These are phyloP conservation scores for Ceratocystis huliohia DNA, from an alignment of 2,329 filamentous ascomycete species.

Conservation along the genomic window DNA sequence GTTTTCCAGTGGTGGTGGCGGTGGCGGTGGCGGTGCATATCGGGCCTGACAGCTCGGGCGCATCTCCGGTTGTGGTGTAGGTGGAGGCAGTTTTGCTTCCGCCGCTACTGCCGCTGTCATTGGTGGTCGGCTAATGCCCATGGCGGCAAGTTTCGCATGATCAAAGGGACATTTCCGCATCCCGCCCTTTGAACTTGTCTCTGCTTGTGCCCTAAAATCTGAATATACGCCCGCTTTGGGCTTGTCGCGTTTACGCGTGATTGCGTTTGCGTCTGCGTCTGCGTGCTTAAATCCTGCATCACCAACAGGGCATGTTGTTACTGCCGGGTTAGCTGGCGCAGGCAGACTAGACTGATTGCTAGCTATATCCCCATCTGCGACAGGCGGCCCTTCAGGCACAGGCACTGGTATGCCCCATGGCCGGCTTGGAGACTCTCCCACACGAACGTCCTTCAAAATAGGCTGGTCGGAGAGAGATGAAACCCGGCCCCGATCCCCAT, in stretches of 20 bases:
- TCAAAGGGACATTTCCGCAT: constrained; percentile 48
- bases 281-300: background rate
- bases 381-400: constrained; percentile 32
- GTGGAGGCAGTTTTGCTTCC: constrained; percentile 3
- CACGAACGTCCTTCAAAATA: constrained; percentile 69
- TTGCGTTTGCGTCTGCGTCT: background rate
- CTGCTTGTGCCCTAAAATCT: background rate
- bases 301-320: constrained; percentile 25
- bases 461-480: constrained; percentile 61
- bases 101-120: background rate
- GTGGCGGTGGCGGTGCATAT: background rate
- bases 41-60: background rate
- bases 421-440: constrained; percentile 83
- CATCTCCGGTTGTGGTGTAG: background rate
- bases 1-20: background rate
- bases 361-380: background rate
- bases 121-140: constrained; percentile 23
- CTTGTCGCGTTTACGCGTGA: constrained; percentile 17
- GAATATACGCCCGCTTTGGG: constrained; percentile 24
- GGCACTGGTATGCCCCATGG: constrained; percentile 89
- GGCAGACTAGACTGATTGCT: constrained; percentile 13
- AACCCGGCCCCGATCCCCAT: constrained; percentile 47
- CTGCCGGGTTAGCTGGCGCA: constrained; percentile 38
- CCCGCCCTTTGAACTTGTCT: constrained; percentile 21
- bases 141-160: constrained; percentile 34